Evolutionary conservation across 768 basidiomycete species (phyloP).

Genomic region (Hypsizygus marmoreus): DNA sequence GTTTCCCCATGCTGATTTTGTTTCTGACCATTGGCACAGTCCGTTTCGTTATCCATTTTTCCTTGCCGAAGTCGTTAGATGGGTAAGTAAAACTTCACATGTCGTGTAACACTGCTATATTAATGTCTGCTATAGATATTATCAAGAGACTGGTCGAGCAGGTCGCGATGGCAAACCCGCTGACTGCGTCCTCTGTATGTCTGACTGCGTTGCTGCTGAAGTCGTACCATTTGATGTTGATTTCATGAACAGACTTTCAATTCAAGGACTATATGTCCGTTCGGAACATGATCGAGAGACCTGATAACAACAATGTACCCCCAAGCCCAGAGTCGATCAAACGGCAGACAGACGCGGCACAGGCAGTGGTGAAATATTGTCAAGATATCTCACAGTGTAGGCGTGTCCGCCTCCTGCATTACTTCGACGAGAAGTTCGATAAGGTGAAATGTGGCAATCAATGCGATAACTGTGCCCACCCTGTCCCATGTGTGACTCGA

Average conservation of each 20-base stretch:
- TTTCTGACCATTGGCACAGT: constrained; percentile 44
- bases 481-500: constrained; percentile 41
- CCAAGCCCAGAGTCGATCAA: constrained; percentile 57
- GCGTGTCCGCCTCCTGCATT: constrained; percentile 82
- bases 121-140: constrained; percentile 55
- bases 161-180: constrained; percentile 87
- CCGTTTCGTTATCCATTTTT: constrained; percentile 89
- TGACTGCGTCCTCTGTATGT: constrained; percentile 85
- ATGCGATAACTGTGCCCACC: constrained; percentile 84
- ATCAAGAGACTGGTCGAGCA: constrained; percentile 96
- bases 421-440: constrained; percentile 85
- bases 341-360: constrained; percentile 64
- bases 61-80: constrained; percentile 80
- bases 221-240: too few species aligned
- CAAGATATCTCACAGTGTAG: constrained; percentile 83
- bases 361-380: constrained; percentile 79
- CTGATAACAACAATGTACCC: constrained; percentile 42
- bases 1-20: background rate
- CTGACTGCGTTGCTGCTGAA: too few species aligned
- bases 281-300: constrained; percentile 61
- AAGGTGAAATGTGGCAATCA: constrained; percentile 59
- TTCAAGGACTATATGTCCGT: constrained; percentile 59
- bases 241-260: constrained; percentile 60
- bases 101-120: background rate
- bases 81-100: constrained; percentile 49